phyloP scores from a whole-genome alignment of 306 rosid species.

The Cucurbita argyrosperma region DNA sequence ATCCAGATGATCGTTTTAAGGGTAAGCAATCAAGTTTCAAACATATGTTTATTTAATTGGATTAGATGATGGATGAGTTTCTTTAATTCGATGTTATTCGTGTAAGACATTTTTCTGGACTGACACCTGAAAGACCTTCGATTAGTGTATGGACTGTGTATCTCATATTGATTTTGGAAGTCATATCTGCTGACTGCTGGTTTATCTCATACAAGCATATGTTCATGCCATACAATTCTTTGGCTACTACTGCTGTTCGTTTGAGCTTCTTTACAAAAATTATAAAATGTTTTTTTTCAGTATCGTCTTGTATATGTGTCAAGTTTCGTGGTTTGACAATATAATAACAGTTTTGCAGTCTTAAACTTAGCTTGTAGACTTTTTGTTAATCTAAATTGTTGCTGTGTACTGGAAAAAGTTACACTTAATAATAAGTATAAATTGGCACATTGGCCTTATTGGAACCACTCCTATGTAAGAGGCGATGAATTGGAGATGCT shows the following conservation, averaged over 20 bases:
- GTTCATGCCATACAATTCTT: background rate
- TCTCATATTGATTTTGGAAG: background rate
- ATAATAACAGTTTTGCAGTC: background rate
- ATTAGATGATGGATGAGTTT: background rate
- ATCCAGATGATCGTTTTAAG: slow-evolving; percentile 75
- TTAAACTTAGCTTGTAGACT: background rate
- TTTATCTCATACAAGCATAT: background rate
- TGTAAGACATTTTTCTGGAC: background rate
- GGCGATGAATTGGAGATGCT: slow-evolving; percentile 12
- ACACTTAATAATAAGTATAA: background rate
- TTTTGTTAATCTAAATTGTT: background rate
- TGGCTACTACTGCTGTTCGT: background rate
- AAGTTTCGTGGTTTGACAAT: background rate
- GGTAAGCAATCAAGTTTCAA: slow-evolving; percentile 23
- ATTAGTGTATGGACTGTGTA: background rate
- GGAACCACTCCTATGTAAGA: background rate
- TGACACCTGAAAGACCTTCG: background rate
- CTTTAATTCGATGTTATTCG: background rate
- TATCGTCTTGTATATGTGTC: background rate
- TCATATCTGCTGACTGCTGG: background rate
- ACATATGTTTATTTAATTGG: background rate
- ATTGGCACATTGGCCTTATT: background rate
- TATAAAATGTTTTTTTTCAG: background rate
- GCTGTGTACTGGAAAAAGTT: background rate
- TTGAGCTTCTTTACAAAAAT: background rate